Base-by-base conservation (phyloP, 352 stramenopile species). In the Blastocystis sp. region DNA sequence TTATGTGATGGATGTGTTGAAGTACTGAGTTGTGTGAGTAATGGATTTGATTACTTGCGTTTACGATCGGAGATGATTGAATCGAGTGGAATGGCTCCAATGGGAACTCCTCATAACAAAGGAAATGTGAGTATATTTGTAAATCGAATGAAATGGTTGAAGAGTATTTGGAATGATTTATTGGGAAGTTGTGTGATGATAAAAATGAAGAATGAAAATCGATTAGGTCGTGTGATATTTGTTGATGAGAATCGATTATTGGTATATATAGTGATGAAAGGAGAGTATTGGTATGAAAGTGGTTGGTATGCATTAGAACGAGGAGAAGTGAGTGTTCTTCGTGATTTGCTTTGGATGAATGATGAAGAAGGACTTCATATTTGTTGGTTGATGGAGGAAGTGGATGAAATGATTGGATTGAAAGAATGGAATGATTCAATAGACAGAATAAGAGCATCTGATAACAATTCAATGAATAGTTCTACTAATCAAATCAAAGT, bases 281-380 rank as follows among this genome's bases (percentile, higher is more conserved):
- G 21, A 9, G 32, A 16, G 32, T 14, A 51, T 12, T 39, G 39
- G 32, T 32, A 16, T 6, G 2, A 21, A 14, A 29, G 32, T 35
- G 65, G 65, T 5, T 75, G 65, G 65, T 75, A 75, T 46, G 21
- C 24, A 19, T 75, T 75, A 27, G 65, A 75, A 43, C 4, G 42
- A 37, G 27, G 39, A 24, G 65, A 75, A 27, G 39, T 75, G 32
- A 9, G 65, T 56, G 39, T 75, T 14, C 5, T 43, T 21, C 4
- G n/a, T 2, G 24, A 49, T 21, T 54, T 75, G 4, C 37, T 75
- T 24, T 75, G 65, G 65, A 7, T 75, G 32, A 24, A 43, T 5
- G 9, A 46, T 5, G 35, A 46, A 21, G 39, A 46, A 2, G 65
- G 9, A 7, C 3, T 51, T 14, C 3, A 5, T 2, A 27, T 39